Conservation (phyloP, 2,329 filamentous ascomycete species). For the Cyphellophora attinorum region DNA sequence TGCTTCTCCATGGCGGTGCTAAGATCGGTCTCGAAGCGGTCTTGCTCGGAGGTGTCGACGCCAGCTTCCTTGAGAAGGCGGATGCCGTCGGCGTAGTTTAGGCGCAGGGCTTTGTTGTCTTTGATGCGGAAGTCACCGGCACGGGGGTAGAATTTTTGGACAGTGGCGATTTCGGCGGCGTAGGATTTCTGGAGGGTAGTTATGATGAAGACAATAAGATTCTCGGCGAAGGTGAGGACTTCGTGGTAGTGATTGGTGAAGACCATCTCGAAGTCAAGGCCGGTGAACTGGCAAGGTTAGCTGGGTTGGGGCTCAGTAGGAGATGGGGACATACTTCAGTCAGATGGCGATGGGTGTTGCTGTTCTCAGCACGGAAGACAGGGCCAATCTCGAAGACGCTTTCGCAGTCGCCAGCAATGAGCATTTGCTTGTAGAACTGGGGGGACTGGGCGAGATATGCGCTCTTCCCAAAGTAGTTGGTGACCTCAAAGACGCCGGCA, state of each 20-base stretch:
- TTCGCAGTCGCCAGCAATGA: conserved; percentile 54
- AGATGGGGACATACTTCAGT: conserved; percentile 40
- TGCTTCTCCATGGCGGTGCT: conserved; percentile 47
- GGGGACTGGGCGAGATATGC: conserved; percentile 60
- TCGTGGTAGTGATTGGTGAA: conserved; percentile 42
- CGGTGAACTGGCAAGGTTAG: conserved; percentile 33
- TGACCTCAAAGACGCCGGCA: conserved; percentile 76
- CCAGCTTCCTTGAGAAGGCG: conserved; percentile 38
- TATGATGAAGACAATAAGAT: conserved; percentile 40
- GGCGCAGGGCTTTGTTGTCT: conserved; percentile 37
- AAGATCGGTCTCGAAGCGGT: conserved; percentile 38
- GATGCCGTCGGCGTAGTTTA: conserved; percentile 42
- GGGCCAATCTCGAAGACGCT: conserved; percentile 57
- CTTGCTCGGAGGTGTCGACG: conserved; percentile 40
- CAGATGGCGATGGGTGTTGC: conserved; percentile 57
- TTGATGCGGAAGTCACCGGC: conserved; percentile 42
- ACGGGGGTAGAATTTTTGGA: conserved; percentile 40
- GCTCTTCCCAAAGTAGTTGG: conserved; percentile 73
- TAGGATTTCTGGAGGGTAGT: conserved; percentile 34
- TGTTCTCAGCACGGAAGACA: conserved; percentile 59
- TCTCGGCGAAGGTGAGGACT: conserved; percentile 39
- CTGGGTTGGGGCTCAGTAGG: neutral
- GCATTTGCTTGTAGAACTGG: conserved; percentile 61
- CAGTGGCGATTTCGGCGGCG: conserved; percentile 33
- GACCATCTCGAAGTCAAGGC: conserved; percentile 44